Conservation (phyloP, 1,284 basidiomycete species). For the Cutaneotrichosporon dermatis region DNA sequence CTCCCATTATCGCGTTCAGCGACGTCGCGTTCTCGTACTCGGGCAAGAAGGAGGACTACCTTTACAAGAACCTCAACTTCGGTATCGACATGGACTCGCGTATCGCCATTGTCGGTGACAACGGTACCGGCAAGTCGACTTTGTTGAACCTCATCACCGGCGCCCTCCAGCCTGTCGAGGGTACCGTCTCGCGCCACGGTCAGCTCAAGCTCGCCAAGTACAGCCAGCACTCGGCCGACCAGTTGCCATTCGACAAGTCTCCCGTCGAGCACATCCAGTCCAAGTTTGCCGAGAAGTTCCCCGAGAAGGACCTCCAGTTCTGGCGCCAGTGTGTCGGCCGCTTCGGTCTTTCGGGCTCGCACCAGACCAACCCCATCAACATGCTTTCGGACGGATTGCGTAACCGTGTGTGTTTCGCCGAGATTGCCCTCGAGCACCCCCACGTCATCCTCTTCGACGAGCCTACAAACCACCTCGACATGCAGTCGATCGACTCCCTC, state of each 20-base stretch:
- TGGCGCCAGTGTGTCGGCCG: slow-evolving; percentile 93
- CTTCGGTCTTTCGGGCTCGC: slow-evolving; percentile 89
- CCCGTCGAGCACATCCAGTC: slow-evolving; percentile 93
- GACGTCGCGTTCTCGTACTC: slow-evolving; percentile 94
- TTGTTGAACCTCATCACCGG: slow-evolving; percentile 92
- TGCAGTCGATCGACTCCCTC: slow-evolving; percentile 86
- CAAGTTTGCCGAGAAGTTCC: slow-evolving; percentile 76
- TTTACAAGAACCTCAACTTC: slow-evolving; percentile 84
- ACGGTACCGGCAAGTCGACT: slow-evolving; percentile 97
- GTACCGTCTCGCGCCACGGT: slow-evolving; percentile 82
- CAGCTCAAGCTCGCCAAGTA: slow-evolving; percentile 93
- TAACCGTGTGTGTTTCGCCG: slow-evolving; percentile 65
- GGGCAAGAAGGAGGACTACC: slow-evolving; percentile 77
- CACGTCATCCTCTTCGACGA: slow-evolving; percentile 76
- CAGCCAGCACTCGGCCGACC: slow-evolving; percentile 97
- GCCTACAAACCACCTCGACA: slow-evolving; percentile 58
- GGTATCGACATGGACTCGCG: slow-evolving; percentile 72
- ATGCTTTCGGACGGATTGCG: slow-evolving; percentile 93
- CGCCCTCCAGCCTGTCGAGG: slow-evolving; percentile 71
- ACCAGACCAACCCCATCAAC: slow-evolving; percentile 89
- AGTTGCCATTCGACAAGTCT: slow-evolving; percentile 87
- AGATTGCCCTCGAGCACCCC: slow-evolving; percentile 81
- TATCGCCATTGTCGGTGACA: slow-evolving; percentile 94
- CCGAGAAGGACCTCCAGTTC: slow-evolving; percentile 83
- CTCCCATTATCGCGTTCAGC: slow-evolving; percentile 94